phyloP scores from a whole-genome alignment of 1,284 basidiomycete species.

The Trametes pubescens region DNA sequence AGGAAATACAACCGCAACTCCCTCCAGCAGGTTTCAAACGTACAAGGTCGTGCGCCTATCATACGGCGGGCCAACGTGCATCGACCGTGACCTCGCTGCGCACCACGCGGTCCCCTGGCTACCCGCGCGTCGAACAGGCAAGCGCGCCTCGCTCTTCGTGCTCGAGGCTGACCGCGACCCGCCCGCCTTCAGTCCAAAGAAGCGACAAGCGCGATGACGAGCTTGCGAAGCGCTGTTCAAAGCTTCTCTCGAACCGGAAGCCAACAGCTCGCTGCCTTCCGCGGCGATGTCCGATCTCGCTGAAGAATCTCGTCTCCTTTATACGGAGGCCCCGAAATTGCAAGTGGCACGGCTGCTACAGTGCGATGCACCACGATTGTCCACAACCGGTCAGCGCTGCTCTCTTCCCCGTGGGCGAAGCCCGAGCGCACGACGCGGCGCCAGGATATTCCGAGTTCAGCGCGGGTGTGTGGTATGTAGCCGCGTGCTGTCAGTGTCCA shows the following conservation, averaged over 20 bases:
- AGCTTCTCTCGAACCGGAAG: constrained; percentile 13
- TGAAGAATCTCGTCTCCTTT: constrained; percentile 9
- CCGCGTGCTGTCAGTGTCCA: background rate
- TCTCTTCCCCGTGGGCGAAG: background rate
- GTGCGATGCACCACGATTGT: constrained; percentile 7
- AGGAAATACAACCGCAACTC: constrained; percentile 6
- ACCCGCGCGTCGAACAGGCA: constrained; percentile 17
- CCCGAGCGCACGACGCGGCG: background rate
- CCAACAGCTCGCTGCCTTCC: constrained; percentile 3
- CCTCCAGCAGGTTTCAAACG: background rate
- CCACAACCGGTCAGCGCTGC: background rate
- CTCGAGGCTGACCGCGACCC: constrained; percentile 19
- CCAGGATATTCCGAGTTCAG: background rate
- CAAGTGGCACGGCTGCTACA: background rate
- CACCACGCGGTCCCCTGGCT: constrained; percentile 24
- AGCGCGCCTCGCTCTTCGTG: background rate
- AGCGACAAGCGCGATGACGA: constrained; percentile 17
- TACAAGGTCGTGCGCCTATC: background rate
- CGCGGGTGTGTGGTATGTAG: background rate
- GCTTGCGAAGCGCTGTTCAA: constrained; percentile 10
- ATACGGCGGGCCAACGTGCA: background rate
- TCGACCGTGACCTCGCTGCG: constrained; percentile 3
- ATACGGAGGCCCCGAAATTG: background rate
- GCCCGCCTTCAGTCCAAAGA: constrained; percentile 6
- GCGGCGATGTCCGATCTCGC: constrained; percentile 16